A percentile compares a stretch with the other conserved stretches of the same genome.
phyloP scores from a whole-genome alignment of 108 stramenopile species.

The Cyclostephanos tholiformis region DNA sequence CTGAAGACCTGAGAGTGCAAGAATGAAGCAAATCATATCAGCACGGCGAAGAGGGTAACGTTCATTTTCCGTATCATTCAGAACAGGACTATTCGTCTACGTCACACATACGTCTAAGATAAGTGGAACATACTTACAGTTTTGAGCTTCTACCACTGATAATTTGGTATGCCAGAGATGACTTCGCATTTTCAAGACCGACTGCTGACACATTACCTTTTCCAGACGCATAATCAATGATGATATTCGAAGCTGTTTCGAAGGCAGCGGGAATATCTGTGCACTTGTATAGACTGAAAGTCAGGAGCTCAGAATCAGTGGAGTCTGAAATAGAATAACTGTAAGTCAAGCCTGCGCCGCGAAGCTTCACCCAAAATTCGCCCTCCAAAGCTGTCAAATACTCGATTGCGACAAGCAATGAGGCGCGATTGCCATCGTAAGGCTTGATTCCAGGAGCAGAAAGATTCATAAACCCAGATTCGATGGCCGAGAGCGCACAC shows the following conservation, averaged over 20 bases:
- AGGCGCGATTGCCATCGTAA: constrained; percentile 38
- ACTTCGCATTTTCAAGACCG: constrained; percentile 51
- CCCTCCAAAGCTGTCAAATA: constrained; percentile 55
- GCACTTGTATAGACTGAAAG: constrained; percentile 47
- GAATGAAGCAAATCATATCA: neutral
- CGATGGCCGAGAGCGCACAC: constrained; percentile 45
- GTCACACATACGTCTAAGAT: neutral
- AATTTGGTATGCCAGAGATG: constrained; percentile 47
- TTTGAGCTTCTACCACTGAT: constrained; percentile 44
- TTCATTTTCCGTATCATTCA: no score
- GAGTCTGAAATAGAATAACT: constrained; percentile 41
- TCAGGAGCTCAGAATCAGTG: constrained; percentile 37
- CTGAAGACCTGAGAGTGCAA: constrained; percentile 19
- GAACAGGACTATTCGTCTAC: no score
- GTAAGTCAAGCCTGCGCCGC: constrained; percentile 54
- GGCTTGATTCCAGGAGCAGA: constrained; percentile 38
- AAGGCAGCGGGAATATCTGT: constrained; percentile 46
- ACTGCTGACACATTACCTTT: constrained; percentile 23
- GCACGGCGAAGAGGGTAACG: neutral
- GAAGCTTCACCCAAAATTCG: constrained; percentile 56
- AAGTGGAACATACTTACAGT: constrained; percentile 30
- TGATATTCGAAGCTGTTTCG: constrained; percentile 46
- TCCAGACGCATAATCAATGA: constrained; percentile 43
- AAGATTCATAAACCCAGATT: constrained; percentile 42
- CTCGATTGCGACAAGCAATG: constrained; percentile 52